Percentiles rank a stretch among this genome's conserved stretches.
These are phyloP conservation scores for Phytophthora uliginosa DNA, from an alignment of 352 stramenopile genomes.

Conservation along the genomic window DNA sequence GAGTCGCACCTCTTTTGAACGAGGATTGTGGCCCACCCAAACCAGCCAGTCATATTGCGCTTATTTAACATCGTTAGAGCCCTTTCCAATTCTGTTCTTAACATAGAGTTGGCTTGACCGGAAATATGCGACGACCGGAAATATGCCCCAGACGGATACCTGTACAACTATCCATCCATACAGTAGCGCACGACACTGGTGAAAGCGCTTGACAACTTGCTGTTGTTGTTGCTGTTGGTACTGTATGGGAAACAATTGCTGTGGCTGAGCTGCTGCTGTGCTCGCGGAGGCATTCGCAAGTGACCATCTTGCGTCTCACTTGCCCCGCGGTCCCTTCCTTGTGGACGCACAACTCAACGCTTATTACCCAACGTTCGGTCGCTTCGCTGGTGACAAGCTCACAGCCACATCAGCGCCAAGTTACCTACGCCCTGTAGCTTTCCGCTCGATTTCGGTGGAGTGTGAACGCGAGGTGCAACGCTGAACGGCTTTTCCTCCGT, in stretches of 20 bases:
- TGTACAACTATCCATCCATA: neutral
- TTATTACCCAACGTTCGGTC: conserved; percentile 20
- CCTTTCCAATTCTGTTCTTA: no score
- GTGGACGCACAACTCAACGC: conserved; percentile 23
- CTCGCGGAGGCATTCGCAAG: conserved; percentile 5
- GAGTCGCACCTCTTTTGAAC: no score
- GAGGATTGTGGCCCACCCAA: no score
- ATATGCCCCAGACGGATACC: no score
- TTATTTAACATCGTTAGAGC: no score
- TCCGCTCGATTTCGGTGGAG: conserved; percentile 30
- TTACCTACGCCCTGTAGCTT: conserved; percentile 26
- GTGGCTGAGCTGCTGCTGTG: conserved; percentile 14
- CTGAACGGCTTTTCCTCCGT: conserved; percentile 14
- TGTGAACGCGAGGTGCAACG: conserved; percentile 1
- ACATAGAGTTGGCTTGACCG: no score
- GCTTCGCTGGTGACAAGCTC: conserved; percentile 15
- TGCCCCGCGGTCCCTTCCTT: conserved; percentile 24
- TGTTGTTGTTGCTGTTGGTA: neutral
- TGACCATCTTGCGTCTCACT: conserved; percentile 9
- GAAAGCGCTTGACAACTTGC: neutral
- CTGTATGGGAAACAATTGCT: neutral
- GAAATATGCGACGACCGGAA: no score
- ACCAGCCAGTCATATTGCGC: no score
- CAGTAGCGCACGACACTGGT: conserved; percentile 1
- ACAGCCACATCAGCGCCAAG: conserved; percentile 17